phyloP scores from a whole-genome alignment of 768 basidiomycete species.

The Chalciporus pseudorubinellus region DNA sequence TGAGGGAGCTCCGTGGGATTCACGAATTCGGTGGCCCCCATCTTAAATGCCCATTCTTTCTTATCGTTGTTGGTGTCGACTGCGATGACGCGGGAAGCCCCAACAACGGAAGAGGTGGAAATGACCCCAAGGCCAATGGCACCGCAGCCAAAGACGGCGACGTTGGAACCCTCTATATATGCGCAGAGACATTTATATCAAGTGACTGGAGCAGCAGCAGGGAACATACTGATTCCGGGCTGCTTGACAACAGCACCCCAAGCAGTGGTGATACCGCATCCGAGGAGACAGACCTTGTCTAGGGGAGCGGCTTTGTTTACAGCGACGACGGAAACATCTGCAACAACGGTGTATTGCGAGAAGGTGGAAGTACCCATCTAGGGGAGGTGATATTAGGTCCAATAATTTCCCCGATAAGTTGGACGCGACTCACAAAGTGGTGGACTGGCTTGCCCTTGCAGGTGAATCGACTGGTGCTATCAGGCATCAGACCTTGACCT shows the following conservation, averaged over 20 bases:
- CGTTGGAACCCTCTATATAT: constrained; percentile 70
- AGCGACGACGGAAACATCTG: constrained; percentile 94
- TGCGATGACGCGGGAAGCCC: constrained; percentile 87
- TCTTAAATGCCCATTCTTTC: constrained; percentile 84
- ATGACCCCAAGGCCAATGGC: constrained; percentile 95
- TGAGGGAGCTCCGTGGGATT: constrained; percentile 73
- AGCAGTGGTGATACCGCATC: constrained; percentile 97
- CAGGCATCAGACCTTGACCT: constrained; percentile 94
- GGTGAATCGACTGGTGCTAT: constrained; percentile 83
- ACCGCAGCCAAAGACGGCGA: constrained; percentile 95
- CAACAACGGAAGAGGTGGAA: constrained; percentile 72
- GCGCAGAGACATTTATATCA: not conserved
- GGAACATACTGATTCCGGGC: constrained; percentile 68
- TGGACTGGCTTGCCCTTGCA: constrained; percentile 82
- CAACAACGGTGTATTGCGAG: constrained; percentile 99
- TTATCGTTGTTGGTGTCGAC: constrained; percentile 87
- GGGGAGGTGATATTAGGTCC: not conserved
- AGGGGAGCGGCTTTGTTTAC: constrained; percentile 84
- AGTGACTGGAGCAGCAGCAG: not conserved
- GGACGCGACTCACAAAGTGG: constrained; percentile 72
- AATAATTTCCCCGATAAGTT: not conserved
- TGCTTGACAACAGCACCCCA: constrained; percentile 96
- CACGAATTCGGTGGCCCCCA: constrained; percentile 94
- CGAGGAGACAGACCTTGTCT: constrained; percentile 95
- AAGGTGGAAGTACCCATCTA: constrained; percentile 99